Evolutionary conservation across 768 basidiomycete species (phyloP).

Genomic region (Rhizopogon vinicolor): DNA sequence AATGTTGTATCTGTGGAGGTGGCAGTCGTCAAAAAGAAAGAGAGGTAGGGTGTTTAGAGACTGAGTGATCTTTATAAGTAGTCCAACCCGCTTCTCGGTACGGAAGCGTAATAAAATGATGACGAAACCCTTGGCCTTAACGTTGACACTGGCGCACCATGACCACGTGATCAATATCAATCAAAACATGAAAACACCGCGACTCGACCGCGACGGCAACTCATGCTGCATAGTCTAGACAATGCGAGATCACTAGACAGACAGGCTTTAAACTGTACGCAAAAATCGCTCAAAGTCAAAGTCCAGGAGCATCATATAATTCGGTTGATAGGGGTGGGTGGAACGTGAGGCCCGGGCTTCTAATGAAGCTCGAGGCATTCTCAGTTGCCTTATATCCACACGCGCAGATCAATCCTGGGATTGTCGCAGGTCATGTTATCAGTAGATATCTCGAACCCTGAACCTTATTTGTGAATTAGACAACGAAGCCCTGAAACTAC

Average conservation of each 20-base stretch:
- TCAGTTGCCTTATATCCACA: neutral
- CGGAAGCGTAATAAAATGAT: neutral
- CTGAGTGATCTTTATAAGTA: neutral
- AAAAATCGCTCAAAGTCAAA: neutral
- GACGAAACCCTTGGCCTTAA: neutral
- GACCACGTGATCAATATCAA: neutral
- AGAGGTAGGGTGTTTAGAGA: neutral
- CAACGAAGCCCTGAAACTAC: neutral
- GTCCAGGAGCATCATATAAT: neutral
- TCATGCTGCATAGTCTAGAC: neutral
- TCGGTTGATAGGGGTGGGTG: too few relatives aligned
- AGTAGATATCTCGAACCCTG: neutral
- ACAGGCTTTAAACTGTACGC: neutral
- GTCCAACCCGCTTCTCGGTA: too few relatives aligned
- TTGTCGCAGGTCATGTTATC: neutral
- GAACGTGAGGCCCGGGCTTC: neutral
- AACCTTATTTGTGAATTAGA: neutral
- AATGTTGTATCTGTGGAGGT: neutral
- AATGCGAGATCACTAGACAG: neutral
- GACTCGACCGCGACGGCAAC: too few relatives aligned
- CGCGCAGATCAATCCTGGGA: neutral
- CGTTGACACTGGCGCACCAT: neutral
- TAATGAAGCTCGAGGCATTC: neutral
- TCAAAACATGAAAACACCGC: too few relatives aligned
- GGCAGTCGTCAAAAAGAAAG: neutral